These are phyloP conservation scores for Crotalaria pallida DNA, from an alignment of 306 rosid genomes.

Conservation along the genomic window DNA sequence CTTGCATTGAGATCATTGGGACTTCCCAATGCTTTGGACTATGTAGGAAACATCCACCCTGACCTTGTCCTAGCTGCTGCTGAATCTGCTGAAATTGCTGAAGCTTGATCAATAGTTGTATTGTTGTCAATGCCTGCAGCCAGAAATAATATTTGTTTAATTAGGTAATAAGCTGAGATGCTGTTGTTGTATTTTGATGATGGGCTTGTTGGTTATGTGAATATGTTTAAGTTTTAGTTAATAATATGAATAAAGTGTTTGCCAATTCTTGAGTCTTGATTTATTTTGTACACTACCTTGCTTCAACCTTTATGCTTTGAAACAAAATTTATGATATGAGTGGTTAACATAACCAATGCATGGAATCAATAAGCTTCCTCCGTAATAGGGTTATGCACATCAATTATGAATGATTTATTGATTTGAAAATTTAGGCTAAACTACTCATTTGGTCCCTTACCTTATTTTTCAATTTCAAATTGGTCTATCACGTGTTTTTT, in stretches of 20 bases:
- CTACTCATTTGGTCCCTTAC: no score
- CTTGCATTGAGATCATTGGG: slow-evolving; percentile 53
- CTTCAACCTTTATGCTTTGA: neutral
- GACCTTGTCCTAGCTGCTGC: slow-evolving; percentile 76
- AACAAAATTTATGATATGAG: neutral
- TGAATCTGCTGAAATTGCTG: slow-evolving; percentile 42
- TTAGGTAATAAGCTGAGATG: neutral
- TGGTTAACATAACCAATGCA: neutral
- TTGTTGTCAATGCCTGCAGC: neutral
- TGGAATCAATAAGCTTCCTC: no score
- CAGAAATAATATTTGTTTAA: slow-evolving; percentile 8
- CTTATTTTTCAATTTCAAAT: no score
- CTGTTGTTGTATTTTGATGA: neutral
- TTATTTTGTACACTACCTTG: neutral
- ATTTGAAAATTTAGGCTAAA: no score
- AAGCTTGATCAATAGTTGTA: slow-evolving; percentile 33
- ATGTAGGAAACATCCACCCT: slow-evolving; percentile 35
- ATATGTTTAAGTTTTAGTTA: neutral
- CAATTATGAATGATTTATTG: no score
- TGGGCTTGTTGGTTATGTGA: neutral
- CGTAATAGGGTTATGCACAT: no score
- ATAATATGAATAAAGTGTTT: neutral
- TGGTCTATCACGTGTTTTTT: no score
- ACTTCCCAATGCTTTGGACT: slow-evolving; percentile 46
- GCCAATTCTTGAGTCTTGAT: neutral